These are phyloP conservation scores for Umbellularia californica DNA, from an alignment of 164 flowering plant species.

Conservation along the genomic window DNA sequence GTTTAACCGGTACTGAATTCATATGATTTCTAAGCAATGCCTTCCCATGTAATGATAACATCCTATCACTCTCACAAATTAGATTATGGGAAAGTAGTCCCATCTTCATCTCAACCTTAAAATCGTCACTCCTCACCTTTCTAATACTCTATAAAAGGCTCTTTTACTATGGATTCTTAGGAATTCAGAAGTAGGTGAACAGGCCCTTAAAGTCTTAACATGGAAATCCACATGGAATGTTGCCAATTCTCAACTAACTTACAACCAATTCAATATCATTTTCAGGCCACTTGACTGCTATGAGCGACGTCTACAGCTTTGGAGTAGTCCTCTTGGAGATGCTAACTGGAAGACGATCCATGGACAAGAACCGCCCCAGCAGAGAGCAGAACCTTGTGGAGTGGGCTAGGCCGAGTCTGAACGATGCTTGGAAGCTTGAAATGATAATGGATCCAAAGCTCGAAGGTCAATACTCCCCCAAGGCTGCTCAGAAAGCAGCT, in stretches of 20 bases:
- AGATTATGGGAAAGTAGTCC: not conserved
- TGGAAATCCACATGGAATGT: not conserved
- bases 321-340: constrained; percentile 86
- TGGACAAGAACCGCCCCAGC: constrained; percentile 54
- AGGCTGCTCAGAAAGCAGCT: constrained; percentile 66
- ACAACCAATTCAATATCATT: not conserved
- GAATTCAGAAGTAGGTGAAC: too few species aligned
- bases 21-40: too few species aligned
- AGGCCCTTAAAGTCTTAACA: too few species aligned
- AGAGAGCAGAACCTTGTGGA: constrained; percentile 63
- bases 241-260: not conserved
- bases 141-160: not conserved
- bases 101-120: not conserved
- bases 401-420: constrained; percentile 65
- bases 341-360: constrained; percentile 57
- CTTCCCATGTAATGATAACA: too few species aligned
- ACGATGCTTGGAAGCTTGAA: constrained; percentile 49
- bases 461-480: constrained; percentile 68
- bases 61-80: not conserved
- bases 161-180: too few species aligned
- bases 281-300: constrained; percentile 82
- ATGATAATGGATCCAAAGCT: constrained; percentile 66
- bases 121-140: not conserved
- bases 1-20: too few species aligned
- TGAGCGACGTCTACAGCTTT: constrained; percentile 83